phyloP scores from a whole-genome alignment of 2,329 filamentous ascomycete genomes.

The Fusarium nurragi region DNA sequence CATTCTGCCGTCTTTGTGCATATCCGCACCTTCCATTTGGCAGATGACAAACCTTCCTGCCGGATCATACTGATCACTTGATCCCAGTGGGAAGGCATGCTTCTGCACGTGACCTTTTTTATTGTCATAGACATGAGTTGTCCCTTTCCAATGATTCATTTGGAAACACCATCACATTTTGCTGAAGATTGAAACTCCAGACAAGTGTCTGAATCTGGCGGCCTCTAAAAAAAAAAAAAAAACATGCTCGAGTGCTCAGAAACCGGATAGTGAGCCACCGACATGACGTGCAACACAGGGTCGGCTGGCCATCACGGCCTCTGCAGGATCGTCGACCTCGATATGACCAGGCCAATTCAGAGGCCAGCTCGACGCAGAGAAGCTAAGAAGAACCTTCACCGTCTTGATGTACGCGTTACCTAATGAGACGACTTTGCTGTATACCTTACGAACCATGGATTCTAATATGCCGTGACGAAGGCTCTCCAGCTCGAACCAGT shows the following conservation, averaged over 20 bases:
- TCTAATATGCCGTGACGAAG: background rate
- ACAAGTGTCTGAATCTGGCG: background rate
- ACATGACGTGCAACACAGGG: constrained; percentile 4
- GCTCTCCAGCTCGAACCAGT: background rate
- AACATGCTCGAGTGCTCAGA: background rate
- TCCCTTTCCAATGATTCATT: background rate
- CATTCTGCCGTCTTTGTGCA: constrained; percentile 4
- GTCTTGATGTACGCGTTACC: background rate
- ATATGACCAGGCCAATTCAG: constrained; percentile 13
- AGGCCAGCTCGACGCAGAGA: constrained; percentile 9
- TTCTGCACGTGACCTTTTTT: background rate
- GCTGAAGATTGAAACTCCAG: background rate
- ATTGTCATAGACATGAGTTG: background rate
- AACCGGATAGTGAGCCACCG: constrained; percentile 19
- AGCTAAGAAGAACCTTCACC: background rate
- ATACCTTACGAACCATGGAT: background rate
- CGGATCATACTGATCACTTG: background rate
- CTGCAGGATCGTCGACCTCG: constrained; percentile 1
- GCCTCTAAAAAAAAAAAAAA: constrained; percentile 13
- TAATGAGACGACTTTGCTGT: background rate
- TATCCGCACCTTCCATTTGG: background rate
- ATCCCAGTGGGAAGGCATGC: background rate
- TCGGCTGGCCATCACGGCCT: constrained; percentile 2
- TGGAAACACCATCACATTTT: background rate
- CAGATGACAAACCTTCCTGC: background rate